Conservation (phyloP, 768 basidiomycete species). For the Suillus discolor region DNA sequence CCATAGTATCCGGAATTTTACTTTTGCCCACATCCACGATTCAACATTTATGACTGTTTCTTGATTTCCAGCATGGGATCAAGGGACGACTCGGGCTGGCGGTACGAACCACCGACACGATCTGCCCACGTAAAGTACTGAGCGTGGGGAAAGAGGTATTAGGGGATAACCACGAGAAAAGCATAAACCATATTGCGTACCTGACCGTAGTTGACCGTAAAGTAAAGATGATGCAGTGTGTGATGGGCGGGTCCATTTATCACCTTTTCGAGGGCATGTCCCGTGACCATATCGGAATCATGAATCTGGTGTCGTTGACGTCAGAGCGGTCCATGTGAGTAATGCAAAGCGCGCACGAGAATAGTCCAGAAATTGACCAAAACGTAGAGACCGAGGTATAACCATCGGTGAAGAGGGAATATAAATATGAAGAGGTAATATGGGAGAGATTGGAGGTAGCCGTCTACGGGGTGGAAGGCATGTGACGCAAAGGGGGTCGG, state of each 20-base stretch:
- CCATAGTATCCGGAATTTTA: no score
- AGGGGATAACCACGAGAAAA: constrained; percentile 16
- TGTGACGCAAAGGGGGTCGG: constrained; percentile 97
- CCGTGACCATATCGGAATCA: constrained; percentile 98
- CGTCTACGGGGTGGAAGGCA: constrained; percentile 97
- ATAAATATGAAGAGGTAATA: constrained; percentile 94
- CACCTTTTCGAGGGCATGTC: constrained; percentile 79
- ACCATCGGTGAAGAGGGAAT: constrained; percentile 84
- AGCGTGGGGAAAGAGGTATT: neutral
- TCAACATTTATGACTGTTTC: constrained; percentile 24
- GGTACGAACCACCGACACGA: constrained; percentile 80
- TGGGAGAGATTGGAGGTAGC: constrained; percentile 90
- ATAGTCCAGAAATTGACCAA: constrained; percentile 95
- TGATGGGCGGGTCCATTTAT: constrained; percentile 99
- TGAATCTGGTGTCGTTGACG: constrained; percentile 67
- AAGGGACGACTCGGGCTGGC: constrained; percentile 78
- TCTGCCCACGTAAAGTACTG: constrained; percentile 99
- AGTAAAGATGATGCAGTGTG: constrained; percentile 95
- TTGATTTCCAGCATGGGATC: constrained; percentile 78
- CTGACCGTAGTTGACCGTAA: constrained; percentile 96
- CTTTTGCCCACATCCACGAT: no score
- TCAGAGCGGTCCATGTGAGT: constrained; percentile 4
- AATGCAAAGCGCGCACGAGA: constrained; percentile 55
- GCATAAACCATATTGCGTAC: constrained; percentile 38
- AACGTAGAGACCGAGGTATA: constrained; percentile 87